Percentiles rank a stretch among this genome's conserved stretches.
These are phyloP conservation scores for Yamadazyma laniorum DNA, from an alignment of 805 yeast species.

Conservation along the genomic window DNA sequence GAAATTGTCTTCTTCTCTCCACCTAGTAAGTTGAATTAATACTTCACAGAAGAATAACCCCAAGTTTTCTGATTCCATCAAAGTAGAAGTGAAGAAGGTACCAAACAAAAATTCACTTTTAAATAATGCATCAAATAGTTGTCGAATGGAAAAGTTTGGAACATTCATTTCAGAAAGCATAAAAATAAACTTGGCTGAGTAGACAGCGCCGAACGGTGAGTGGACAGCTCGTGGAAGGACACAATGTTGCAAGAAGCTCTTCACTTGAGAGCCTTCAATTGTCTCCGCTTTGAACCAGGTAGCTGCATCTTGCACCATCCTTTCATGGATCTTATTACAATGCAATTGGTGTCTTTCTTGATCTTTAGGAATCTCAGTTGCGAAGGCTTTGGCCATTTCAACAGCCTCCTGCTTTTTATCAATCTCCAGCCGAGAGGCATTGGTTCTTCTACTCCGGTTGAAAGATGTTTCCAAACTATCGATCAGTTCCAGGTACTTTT, in stretches of 20 bases:
- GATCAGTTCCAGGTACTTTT: slow-evolving; percentile 29
- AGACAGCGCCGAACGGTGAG: slow-evolving; percentile 82
- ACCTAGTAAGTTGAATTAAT: slow-evolving; percentile 39
- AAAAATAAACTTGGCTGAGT: slow-evolving; percentile 58
- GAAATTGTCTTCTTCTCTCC: slow-evolving; percentile 37
- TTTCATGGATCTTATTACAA: not conserved
- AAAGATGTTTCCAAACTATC: slow-evolving; percentile 7
- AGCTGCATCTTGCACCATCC: slow-evolving; percentile 20
- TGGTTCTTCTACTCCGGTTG: slow-evolving; percentile 5
- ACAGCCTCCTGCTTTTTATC: slow-evolving; percentile 27
- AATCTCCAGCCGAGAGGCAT: slow-evolving; percentile 6
- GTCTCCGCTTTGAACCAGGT: slow-evolving; percentile 5
- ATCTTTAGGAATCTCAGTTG: slow-evolving; percentile 25
- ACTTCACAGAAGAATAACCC: slow-evolving; percentile 69
- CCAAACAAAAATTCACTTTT: slow-evolving; percentile 48
- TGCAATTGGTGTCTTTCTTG: slow-evolving; percentile 46
- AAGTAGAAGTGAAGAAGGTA: slow-evolving; percentile 66
- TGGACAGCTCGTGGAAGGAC: slow-evolving; percentile 73
- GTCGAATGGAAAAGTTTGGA: slow-evolving; percentile 36
- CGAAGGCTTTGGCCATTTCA: slow-evolving; percentile 17
- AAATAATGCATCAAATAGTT: slow-evolving; percentile 48
- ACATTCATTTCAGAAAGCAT: slow-evolving; percentile 41
- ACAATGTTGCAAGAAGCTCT: slow-evolving; percentile 56
- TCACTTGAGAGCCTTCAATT: slow-evolving; percentile 7
- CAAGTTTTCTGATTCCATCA: slow-evolving; percentile 76